These are phyloP conservation scores for Globisporangium paroecandrum DNA, from an alignment of 352 stramenopile species.

Conservation along the genomic window DNA sequence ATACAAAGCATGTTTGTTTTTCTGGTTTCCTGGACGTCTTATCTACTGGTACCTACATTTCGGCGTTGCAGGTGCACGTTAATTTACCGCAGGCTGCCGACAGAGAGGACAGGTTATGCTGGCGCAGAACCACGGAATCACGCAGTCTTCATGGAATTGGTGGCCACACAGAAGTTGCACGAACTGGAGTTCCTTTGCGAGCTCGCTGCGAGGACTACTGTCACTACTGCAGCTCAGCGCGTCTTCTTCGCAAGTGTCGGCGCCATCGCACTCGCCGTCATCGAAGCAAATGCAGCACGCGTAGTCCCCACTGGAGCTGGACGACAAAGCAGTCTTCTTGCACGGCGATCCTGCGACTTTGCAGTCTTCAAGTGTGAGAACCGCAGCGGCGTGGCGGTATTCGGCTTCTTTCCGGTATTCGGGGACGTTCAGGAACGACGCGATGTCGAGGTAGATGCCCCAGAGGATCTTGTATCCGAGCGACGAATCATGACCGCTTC, in stretches of 20 bases:
- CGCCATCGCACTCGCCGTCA: background rate
- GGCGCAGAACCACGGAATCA: conserved; percentile 32
- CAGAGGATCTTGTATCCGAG: background rate
- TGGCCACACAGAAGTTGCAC: conserved; percentile 26
- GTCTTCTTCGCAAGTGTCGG: conserved; percentile 4
- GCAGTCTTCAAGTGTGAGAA: conserved; percentile 21
- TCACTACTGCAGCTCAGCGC: conserved; percentile 10
- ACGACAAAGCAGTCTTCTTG: too few species aligned
- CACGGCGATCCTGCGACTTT: conserved; percentile 6
- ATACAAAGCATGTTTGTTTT: too few species aligned
- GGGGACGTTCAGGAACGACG: conserved; percentile 21
- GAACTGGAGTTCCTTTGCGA: background rate
- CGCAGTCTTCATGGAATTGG: conserved; percentile 36
- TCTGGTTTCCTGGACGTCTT: too few species aligned
- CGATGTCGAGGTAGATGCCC: conserved; percentile 13
- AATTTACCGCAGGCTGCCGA: background rate
- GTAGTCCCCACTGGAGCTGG: background rate
- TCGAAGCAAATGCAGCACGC: conserved; percentile 5
- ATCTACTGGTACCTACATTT: too few species aligned
- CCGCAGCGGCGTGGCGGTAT: conserved; percentile 12
- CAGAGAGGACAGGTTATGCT: conserved; percentile 31
- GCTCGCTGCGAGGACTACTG: background rate
- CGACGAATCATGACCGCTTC: background rate
- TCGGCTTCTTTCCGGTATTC: conserved; percentile 22
- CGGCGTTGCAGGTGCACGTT: too few species aligned